These are phyloP conservation scores for Rutstroemia sp. DNA, from an alignment of 2,329 filamentous ascomycete species.

Conservation along the genomic window DNA sequence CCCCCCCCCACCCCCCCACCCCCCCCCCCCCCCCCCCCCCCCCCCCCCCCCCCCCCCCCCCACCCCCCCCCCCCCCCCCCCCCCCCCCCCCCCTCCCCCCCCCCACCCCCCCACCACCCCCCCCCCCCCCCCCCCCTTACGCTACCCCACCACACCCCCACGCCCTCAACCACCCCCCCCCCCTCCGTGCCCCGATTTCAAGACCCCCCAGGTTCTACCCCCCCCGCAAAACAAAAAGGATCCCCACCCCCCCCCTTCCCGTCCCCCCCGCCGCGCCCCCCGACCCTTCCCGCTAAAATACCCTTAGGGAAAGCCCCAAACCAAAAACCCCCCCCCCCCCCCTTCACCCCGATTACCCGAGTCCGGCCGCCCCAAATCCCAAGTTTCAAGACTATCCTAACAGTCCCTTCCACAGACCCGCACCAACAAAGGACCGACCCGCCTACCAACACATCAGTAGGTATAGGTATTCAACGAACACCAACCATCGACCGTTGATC, in stretches of 20 bases:
- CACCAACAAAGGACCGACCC: background rate
- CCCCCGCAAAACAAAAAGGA: background rate
- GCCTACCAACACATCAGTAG: slow-evolving; percentile 1
- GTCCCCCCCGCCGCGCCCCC: background rate
- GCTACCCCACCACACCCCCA: no score
- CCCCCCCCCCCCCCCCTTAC: no score
- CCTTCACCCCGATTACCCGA: background rate
- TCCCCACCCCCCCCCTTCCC: background rate
- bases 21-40: no score
- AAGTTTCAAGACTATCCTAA: background rate
- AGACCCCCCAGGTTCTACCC: no score
- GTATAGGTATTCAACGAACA: background rate
- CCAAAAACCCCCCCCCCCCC: background rate
- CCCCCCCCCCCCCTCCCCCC: no score
- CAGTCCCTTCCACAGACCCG: background rate
- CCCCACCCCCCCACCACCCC: no score
- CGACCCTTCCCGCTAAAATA: background rate
- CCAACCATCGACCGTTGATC: slow-evolving; percentile 5
- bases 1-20: no score
- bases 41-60: no score
- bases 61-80: no score
- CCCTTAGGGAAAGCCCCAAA: background rate
- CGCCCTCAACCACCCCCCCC: no score
- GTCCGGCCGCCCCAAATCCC: background rate
- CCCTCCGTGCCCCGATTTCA: no score